Base-by-base conservation (phyloP, 2,329 filamentous ascomycete species). In the Trichophaea hybrida region DNA sequence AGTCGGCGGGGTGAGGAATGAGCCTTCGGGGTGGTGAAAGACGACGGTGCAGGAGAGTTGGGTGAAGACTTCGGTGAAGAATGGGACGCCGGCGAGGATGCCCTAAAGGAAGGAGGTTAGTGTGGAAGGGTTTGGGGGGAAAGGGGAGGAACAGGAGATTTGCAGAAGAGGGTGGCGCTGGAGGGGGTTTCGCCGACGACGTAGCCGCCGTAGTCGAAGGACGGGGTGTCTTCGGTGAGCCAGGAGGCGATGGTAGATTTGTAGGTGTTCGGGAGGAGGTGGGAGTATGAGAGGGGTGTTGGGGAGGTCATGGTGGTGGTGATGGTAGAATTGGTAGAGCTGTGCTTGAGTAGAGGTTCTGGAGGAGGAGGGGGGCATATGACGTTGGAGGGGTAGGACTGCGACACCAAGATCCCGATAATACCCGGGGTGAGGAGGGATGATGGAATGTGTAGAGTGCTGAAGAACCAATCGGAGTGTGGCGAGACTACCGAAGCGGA, bases 191-290 rank as follows among this genome's bases (percentile, higher is more conserved):
- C 81, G 64, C 93, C 93, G 31, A 98, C 93, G 5, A 98, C 93
- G 73, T 94, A 98, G 62, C 93, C 93, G 69, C 88, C 93, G 72
- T 95, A 96, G 77, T 98, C 93, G 74, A 95, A 91, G 57, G 88
- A 93, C 4, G 93, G 93, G 2, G 89, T 94, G 75, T 98, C 93
- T 74, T 98, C 93, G 69, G 89, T 86, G 12, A 96, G 84, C 93
- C 93, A 98, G 69, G 80, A 75, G 31, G 84, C 80, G 64, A 96
- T 81, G 66, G 84, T 80, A 54, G 83, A 79, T 72, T 91, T 94
- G 82, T 88, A 96, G 64, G 83, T 86, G 24, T 83, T 80, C 0
- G 91, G 90, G 48, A 97, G 82, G 65, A 97, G 81, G 71, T 94
- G 82, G 15, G 80, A 77, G 37, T 55, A 55, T 1, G 32, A 34